These are phyloP conservation scores for Solanum tacnaense DNA, from an alignment of 257 asterid species.

Conservation along the genomic window DNA sequence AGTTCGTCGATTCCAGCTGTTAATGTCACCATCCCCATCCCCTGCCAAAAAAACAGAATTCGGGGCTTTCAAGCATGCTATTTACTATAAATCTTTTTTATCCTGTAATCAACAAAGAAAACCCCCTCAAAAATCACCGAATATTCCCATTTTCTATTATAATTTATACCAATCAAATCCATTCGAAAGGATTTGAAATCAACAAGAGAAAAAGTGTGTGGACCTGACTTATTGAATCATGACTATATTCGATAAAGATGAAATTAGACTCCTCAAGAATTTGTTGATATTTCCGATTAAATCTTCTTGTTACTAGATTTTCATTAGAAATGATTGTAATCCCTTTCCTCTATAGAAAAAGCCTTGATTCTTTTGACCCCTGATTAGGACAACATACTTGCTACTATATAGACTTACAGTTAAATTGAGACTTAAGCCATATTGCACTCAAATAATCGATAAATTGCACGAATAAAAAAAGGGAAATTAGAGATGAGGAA, in stretches of 20 bases:
- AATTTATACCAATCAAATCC: neutral
- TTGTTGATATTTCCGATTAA: neutral
- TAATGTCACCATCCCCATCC: conserved; percentile 47
- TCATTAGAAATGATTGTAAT: neutral
- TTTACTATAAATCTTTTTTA: neutral
- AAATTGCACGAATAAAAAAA: neutral
- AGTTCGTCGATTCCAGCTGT: conserved; percentile 44
- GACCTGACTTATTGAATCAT: too few species aligned
- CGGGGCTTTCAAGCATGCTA: neutral
- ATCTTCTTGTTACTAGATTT: neutral
- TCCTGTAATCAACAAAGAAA: neutral
- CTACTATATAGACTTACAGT: neutral
- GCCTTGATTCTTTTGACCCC: neutral
- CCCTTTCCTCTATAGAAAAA: neutral
- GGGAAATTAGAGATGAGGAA: neutral
- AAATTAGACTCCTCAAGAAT: neutral
- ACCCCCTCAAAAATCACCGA: neutral
- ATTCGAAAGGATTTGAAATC: neutral
- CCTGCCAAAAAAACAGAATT: conserved; percentile 18
- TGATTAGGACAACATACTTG: neutral
- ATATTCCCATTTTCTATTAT: neutral
- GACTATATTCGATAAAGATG: too few species aligned
- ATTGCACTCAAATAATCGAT: neutral
- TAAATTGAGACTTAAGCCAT: too few species aligned
- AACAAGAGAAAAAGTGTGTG: neutral